phyloP scores from a whole-genome alignment of 345 rosid species.

The Aurinia saxatilis region DNA sequence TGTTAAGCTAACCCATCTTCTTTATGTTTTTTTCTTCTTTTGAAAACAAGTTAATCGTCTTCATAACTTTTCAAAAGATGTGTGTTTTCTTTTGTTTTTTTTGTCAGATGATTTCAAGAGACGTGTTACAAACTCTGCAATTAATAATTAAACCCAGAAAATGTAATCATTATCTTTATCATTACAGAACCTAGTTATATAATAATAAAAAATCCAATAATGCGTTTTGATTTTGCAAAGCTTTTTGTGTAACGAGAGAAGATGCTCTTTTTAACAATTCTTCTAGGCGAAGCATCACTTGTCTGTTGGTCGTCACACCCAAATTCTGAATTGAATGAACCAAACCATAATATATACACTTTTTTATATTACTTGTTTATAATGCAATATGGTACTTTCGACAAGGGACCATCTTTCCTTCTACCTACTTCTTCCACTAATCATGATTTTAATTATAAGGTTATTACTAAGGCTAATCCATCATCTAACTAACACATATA shows the following conservation, averaged over 20 bases:
- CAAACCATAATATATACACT: not conserved
- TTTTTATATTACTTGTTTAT: not conserved
- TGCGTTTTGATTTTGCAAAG: conserved; percentile 8
- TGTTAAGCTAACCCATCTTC: no score
- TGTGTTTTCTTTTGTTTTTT: no score
- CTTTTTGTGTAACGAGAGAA: not conserved
- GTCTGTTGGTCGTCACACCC: conserved; percentile 20
- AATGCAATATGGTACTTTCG: not conserved
- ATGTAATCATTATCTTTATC: not conserved
- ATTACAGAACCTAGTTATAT: not conserved
- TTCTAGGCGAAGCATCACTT: conserved; percentile 27
- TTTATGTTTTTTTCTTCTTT: no score
- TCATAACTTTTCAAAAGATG: no score
- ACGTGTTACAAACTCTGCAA: conserved; percentile 11
- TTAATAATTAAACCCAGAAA: conserved; percentile 12
- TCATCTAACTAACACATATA: not conserved
- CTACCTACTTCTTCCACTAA: conserved; percentile 28
- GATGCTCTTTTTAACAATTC: conserved; percentile 23
- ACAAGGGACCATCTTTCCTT: conserved; percentile 21
- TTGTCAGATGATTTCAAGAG: not conserved
- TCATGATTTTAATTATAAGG: conserved; percentile 16
- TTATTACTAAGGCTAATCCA: conserved; percentile 15
- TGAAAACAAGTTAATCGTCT: no score
- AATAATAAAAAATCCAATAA: conserved; percentile 19
- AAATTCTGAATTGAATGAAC: conserved; percentile 20